Percentiles rank a stretch among this genome's conserved stretches.
phyloP scores from a whole-genome alignment of 2,329 filamentous ascomycete species.

The Penicillium hordei region DNA sequence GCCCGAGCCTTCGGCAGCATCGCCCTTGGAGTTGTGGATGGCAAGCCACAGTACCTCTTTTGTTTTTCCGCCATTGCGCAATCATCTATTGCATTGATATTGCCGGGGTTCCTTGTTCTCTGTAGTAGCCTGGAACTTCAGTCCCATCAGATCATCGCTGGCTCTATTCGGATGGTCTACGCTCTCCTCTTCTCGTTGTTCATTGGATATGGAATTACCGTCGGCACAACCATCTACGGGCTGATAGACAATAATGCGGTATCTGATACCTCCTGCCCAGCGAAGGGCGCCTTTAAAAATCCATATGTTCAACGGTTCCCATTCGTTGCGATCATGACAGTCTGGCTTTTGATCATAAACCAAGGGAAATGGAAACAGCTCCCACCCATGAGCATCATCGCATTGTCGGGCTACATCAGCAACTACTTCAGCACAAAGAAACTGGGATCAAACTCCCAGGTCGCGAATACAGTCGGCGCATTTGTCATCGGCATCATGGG shows the following conservation, averaged over 20 bases:
- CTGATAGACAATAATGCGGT: slow-evolving; percentile 56
- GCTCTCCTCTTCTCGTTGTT: slow-evolving; percentile 69
- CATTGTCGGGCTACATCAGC: slow-evolving; percentile 69
- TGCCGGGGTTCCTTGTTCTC: slow-evolving; percentile 65
- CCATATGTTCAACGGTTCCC: slow-evolving; percentile 57
- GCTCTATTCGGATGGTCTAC: slow-evolving; percentile 49
- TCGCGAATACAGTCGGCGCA: slow-evolving; percentile 74
- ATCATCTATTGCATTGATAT: slow-evolving; percentile 67
- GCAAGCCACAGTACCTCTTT: slow-evolving; percentile 51
- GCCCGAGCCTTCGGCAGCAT: slow-evolving; percentile 68
- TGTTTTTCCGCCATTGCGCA: slow-evolving; percentile 70
- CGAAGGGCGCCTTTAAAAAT: slow-evolving; percentile 34
- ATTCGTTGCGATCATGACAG: slow-evolving; percentile 70
- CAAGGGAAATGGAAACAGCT: slow-evolving; percentile 77
- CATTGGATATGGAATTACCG: slow-evolving; percentile 68
- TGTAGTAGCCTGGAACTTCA: slow-evolving; percentile 64
- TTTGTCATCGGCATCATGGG: slow-evolving; percentile 72
- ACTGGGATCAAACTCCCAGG: slow-evolving; percentile 69
- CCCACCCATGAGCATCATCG: slow-evolving; percentile 72
- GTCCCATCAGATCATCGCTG: slow-evolving; percentile 65
- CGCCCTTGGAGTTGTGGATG: slow-evolving; percentile 31
- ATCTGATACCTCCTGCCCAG: slow-evolving; percentile 47
- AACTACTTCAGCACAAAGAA: slow-evolving; percentile 42
- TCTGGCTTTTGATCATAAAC: slow-evolving; percentile 75
- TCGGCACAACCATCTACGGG: slow-evolving; percentile 62